Evolutionary conservation across 495 filamentous ascomycete genomes (phyloP).

Genomic region (Trichocladium antarcticum): DNA sequence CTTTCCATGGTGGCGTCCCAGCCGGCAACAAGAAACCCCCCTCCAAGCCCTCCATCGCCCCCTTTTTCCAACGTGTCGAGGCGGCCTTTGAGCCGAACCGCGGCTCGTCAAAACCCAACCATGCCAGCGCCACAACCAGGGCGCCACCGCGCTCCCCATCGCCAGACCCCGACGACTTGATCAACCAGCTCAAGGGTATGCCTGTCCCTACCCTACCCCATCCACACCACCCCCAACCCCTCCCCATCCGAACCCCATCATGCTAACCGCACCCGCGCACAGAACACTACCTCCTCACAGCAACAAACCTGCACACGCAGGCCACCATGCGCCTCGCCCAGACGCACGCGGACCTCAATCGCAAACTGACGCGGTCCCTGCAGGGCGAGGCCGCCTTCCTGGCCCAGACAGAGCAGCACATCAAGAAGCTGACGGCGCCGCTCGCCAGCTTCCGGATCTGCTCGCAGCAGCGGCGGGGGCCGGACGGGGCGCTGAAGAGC

Average conservation of each 20-base stretch:
- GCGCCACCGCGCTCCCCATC: not conserved
- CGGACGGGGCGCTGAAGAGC: not conserved
- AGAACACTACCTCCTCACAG: conserved; percentile 17
- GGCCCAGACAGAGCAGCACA: conserved; percentile 4
- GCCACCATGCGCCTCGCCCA: conserved; percentile 15
- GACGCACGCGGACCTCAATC: conserved; percentile 10
- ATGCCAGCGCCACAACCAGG: not conserved
- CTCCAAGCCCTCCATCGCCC: conserved; percentile 8
- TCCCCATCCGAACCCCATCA: not conserved
- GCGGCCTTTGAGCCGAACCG: conserved; percentile 8
- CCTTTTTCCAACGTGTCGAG: conserved; percentile 10
- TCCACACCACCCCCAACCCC: not conserved
- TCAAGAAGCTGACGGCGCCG: conserved; percentile 3
- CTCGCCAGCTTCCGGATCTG: conserved; percentile 9
- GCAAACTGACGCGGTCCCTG: conserved; percentile 3
- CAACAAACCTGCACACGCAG: conserved; percentile 8
- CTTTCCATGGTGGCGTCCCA: not conserved
- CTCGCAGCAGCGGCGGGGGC: conserved; percentile 3
- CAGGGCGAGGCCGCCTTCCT: conserved; percentile 15
- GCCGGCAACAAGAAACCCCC: not conserved
- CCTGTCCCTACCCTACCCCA: not conserved
- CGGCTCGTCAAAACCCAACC: not conserved
- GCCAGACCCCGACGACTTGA: conserved; percentile 7
- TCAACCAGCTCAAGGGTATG: conserved; percentile 16
- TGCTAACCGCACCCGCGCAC: not conserved